Evolutionary conservation across 2,329 filamentous ascomycete genomes (phyloP).

Genomic region (Diplodia mutila): DNA sequence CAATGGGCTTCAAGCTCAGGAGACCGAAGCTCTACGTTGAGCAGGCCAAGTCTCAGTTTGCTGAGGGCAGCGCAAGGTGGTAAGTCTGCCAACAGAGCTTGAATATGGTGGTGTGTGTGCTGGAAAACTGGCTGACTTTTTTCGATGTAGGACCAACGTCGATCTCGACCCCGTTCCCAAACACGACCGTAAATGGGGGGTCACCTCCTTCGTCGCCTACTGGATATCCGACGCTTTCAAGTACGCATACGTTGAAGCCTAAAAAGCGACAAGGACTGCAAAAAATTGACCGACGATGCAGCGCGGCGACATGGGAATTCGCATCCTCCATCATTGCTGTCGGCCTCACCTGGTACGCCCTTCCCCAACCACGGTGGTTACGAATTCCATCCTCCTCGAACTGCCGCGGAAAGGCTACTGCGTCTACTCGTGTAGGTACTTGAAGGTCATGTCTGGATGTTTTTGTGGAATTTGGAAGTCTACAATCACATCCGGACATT

Average conservation of each 20-base stretch:
- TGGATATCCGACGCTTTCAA: constrained; percentile 59
- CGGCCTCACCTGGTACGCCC: constrained; percentile 55
- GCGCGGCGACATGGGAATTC: constrained; percentile 59
- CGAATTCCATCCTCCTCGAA: neutral
- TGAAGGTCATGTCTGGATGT: too few relatives aligned
- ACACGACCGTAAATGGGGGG: constrained; percentile 51
- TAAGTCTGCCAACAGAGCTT: too few relatives aligned
- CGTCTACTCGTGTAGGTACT: too few relatives aligned
- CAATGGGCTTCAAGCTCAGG: constrained; percentile 4
- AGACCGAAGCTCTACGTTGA: constrained; percentile 49
- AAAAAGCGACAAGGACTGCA: neutral
- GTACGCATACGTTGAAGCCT: constrained; percentile 29
- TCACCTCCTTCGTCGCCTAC: constrained; percentile 53
- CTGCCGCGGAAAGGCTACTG: neutral
- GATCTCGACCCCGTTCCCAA: constrained; percentile 55
- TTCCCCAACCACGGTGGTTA: neutral
- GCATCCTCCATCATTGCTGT: constrained; percentile 44
- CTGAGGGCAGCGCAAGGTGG: constrained; percentile 36
- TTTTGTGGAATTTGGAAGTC: too few relatives aligned
- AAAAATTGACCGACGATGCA: constrained; percentile 23
- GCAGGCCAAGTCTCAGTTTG: constrained; percentile 52
- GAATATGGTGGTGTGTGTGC: neutral
- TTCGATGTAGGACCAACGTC: constrained; percentile 46
- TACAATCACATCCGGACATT: too few relatives aligned
- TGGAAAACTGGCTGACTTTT: neutral